Evolutionary conservation across 108 stramenopile species (phyloP).

Genomic region (Poteriospumella lacustris): DNA sequence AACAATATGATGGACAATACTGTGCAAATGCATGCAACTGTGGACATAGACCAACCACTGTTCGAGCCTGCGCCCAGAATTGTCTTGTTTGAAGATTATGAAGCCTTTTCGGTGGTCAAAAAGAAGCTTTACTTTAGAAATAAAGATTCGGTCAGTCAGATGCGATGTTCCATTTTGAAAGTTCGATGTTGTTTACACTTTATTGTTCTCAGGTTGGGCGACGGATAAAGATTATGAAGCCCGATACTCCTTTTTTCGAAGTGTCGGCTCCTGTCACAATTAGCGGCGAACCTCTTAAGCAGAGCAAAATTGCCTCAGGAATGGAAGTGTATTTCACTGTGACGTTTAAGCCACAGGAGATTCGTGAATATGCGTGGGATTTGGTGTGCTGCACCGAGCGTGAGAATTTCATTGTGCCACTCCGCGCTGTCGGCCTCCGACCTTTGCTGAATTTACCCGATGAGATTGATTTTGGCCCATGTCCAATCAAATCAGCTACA

Average conservation of each 20-base stretch:
- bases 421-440: constrained; percentile 52
- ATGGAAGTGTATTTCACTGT: constrained; percentile 59
- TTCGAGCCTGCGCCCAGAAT: constrained; percentile 47
- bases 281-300: constrained; percentile 39
- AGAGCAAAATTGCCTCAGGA: constrained; percentile 50
- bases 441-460: constrained; percentile 56
- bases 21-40: constrained; percentile 32
- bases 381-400: constrained; percentile 57
- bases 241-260: constrained; percentile 52
- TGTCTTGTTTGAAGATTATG: constrained; percentile 48
- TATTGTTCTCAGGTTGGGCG: constrained; percentile 38
- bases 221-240: constrained; percentile 48
- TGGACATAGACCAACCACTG: constrained; percentile 46
- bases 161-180: background rate
- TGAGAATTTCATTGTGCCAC: constrained; percentile 59
- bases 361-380: constrained; percentile 54
- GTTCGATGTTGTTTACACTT: background rate
- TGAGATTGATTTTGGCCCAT: constrained; percentile 44
- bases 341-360: constrained; percentile 57
- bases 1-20: constrained; percentile 52
- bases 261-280: constrained; percentile 46
- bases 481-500: constrained; percentile 47
- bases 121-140: constrained; percentile 50
- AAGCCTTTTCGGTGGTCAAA: constrained; percentile 37
- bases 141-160: constrained; percentile 37